These are phyloP conservation scores for Populus davidiana DNA, from an alignment of 345 rosid species.

Conservation along the genomic window DNA sequence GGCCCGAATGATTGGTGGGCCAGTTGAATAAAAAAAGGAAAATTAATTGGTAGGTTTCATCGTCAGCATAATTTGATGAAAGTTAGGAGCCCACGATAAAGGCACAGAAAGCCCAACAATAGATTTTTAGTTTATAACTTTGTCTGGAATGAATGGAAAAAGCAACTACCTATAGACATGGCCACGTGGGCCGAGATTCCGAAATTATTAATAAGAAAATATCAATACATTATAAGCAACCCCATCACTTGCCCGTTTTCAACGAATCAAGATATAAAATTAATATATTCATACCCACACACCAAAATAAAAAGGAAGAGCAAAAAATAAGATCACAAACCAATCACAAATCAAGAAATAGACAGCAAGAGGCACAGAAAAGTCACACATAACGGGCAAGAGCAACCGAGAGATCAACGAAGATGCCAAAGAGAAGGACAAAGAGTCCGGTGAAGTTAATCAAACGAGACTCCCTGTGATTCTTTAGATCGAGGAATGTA, in stretches of 20 bases:
- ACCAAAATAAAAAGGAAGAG: too few species aligned
- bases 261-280: neutral
- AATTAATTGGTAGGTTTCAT: too few species aligned
- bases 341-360: neutral
- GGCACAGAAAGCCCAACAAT: neutral
- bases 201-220: too few species aligned
- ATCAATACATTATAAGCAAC: too few species aligned
- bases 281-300: neutral
- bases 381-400: conserved; percentile 60
- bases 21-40: too few species aligned
- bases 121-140: too few species aligned
- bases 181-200: neutral
- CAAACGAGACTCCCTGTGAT: conserved; percentile 48
- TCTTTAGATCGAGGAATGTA: conserved; percentile 20
- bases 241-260: neutral
- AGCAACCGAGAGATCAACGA: conserved; percentile 69
- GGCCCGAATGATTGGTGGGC: too few species aligned
- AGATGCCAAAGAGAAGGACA: conserved; percentile 70
- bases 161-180: neutral
- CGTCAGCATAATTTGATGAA: too few species aligned
- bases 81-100: neutral
- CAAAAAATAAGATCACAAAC: neutral
- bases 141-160: neutral
- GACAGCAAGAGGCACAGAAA: neutral
- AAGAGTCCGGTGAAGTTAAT: conserved; percentile 65